phyloP scores from a whole-genome alignment of 805 yeast genomes.

The Candida broadrunensis region DNA sequence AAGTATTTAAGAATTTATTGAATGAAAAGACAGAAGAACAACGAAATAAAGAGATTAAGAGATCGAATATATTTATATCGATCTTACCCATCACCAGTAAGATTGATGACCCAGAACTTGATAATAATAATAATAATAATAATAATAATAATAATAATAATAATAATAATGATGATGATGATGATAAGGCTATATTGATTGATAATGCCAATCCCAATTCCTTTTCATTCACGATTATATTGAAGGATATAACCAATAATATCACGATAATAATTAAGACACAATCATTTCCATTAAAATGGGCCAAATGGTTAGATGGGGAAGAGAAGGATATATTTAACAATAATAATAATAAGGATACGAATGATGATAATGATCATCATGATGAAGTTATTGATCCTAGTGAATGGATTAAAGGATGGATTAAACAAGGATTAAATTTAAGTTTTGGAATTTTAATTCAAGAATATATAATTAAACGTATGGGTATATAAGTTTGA shows the following conservation, averaged over 20 bases:
- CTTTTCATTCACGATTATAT: slow-evolving; percentile 71
- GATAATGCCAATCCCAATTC: slow-evolving; percentile 49
- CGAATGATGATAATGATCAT: slow-evolving; percentile 13
- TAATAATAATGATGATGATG: slow-evolving; percentile 11
- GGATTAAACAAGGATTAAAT: slow-evolving; percentile 60
- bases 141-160: slow-evolving; percentile 21
- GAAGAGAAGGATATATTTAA: slow-evolving; percentile 17
- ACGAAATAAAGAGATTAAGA: slow-evolving; percentile 18
- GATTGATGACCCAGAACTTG: slow-evolving; percentile 15
- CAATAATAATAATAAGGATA: slow-evolving; percentile 29
- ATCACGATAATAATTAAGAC: slow-evolving; percentile 74
- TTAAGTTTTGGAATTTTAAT: slow-evolving; percentile 83
- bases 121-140: not conserved
- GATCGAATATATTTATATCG: slow-evolving; percentile 66
- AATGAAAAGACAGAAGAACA: slow-evolving; percentile 13
- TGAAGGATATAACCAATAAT: slow-evolving; percentile 77
- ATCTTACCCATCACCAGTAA: slow-evolving; percentile 56
- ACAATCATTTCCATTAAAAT: slow-evolving; percentile 84
- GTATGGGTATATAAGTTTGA: slow-evolving; percentile 70
- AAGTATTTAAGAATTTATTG: slow-evolving; percentile 30
- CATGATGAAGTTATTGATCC: slow-evolving; percentile 32
- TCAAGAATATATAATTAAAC: slow-evolving; percentile 82
- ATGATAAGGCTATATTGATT: slow-evolving; percentile 33
- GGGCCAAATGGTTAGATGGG: slow-evolving; percentile 91
- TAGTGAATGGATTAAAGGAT: slow-evolving; percentile 41